Evolutionary conservation across 2,329 filamentous ascomycete species (phyloP).

Genomic region (Alternaria hordeiaustralica): DNA sequence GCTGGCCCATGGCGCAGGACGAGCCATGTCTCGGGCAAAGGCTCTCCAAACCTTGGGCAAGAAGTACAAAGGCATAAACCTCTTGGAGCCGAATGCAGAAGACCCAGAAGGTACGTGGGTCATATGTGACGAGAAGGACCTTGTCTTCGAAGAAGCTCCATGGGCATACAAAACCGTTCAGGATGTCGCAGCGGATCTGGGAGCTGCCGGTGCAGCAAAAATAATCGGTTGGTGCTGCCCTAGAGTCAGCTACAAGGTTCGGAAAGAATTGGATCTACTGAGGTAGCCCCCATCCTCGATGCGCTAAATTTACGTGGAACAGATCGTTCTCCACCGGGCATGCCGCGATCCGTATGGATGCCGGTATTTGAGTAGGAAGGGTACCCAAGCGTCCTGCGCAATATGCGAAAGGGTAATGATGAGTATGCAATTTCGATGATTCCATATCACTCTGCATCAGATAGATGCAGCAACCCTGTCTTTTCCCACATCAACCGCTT

Average conservation of each 20-base stretch:
- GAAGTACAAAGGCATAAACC: constrained; percentile 44
- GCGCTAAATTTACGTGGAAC: not conserved
- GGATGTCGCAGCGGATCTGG: constrained; percentile 46
- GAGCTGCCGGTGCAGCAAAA: constrained; percentile 38
- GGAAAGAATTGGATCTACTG: constrained; percentile 31
- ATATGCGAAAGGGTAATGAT: not conserved
- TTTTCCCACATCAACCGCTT: not conserved
- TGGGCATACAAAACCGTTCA: constrained; percentile 50
- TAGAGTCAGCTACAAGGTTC: constrained; percentile 49
- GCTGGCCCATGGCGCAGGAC: constrained; percentile 48
- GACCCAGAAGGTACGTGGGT: constrained; percentile 45
- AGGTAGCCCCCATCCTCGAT: not conserved
- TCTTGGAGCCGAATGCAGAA: constrained; percentile 30
- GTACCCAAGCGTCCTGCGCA: not conserved
- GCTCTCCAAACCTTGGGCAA: constrained; percentile 37
- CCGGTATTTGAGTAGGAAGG: not conserved
- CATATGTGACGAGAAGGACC: constrained; percentile 47
- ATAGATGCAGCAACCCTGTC: constrained; percentile 12
- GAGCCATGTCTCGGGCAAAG: constrained; percentile 48
- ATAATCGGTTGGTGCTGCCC: constrained; percentile 44
- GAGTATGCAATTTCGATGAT: not conserved
- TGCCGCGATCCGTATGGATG: not conserved
- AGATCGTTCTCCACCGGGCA: not conserved
- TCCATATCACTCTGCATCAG: constrained; percentile 2
- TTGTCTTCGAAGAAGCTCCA: constrained; percentile 49